Evolutionary conservation across 129 eudicot species (phyloP).

Genomic region (Apium graveolens): DNA sequence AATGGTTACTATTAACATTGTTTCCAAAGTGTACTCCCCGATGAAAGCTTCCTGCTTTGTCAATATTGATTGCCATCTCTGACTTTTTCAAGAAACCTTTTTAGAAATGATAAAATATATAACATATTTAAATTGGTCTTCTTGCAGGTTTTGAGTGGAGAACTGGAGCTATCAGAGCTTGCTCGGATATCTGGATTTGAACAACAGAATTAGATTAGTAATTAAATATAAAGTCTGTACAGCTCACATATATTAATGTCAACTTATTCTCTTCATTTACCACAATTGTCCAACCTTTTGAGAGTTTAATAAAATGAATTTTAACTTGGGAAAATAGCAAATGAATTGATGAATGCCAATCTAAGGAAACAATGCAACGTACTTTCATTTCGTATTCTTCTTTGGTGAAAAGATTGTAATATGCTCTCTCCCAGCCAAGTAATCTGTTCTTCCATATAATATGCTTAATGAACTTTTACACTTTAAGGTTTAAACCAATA

Average conservation of each 20-base stretch:
- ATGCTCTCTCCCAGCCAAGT: neutral
- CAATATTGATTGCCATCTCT: neutral
- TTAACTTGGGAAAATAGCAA: neutral
- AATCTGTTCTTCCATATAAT: neutral
- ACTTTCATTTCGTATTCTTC: neutral
- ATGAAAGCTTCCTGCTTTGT: neutral
- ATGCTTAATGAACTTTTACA: too few species aligned
- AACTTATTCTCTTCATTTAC: neutral
- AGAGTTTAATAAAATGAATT: neutral
- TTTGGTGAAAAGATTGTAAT: neutral
- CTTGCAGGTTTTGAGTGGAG: constrained; percentile 59
- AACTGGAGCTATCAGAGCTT: constrained; percentile 57
- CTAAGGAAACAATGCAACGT: neutral
- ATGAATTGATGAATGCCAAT: neutral
- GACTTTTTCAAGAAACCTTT: neutral
- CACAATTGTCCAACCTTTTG: neutral
- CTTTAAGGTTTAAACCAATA: too few species aligned
- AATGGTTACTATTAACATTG: too few species aligned
- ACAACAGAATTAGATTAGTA: constrained; percentile 20
- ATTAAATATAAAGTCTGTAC: neutral
- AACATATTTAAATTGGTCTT: neutral
- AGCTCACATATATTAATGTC: neutral
- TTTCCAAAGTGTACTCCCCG: neutral
- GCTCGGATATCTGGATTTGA: constrained; percentile 57
- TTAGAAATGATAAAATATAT: neutral